These are phyloP conservation scores for Colletotrichum nymphaeae DNA, from an alignment of 2,329 filamentous ascomycete genomes.

Conservation along the genomic window DNA sequence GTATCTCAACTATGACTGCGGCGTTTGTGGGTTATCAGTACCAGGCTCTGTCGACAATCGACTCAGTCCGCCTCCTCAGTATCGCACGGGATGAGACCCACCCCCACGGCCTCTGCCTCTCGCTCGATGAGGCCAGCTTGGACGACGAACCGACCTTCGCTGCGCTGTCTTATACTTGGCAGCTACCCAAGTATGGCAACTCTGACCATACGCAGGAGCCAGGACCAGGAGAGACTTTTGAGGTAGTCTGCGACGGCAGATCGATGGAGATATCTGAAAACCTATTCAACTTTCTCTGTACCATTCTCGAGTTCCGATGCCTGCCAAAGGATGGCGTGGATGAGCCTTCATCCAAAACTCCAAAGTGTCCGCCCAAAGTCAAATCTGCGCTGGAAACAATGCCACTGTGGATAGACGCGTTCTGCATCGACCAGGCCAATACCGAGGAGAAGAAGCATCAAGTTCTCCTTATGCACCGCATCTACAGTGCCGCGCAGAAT, in stretches of 20 bases:
- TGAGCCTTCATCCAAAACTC: too few relatives aligned
- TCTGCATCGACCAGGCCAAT: conserved; percentile 38
- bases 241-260: background rate
- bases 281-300: background rate
- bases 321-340: too few relatives aligned
- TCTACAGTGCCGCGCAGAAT: conserved; percentile 24
- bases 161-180: background rate
- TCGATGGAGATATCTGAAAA: background rate
- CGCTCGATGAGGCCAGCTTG: background rate
- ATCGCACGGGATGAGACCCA: too few relatives aligned
- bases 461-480: conserved; percentile 35
- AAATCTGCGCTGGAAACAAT: accelerated
- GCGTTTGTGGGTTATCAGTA: too few relatives aligned
- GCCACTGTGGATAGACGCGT: conserved; percentile 35
- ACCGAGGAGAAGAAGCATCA: conserved; percentile 29
- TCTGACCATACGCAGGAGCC: background rate
- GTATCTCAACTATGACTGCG: too few relatives aligned
- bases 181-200: background rate
- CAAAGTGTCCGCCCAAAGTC: background rate
- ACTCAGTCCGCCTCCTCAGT: background rate
- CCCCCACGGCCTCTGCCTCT: background rate
- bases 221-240: background rate
- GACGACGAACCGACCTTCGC: background rate
- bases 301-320: background rate
- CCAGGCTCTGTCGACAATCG: background rate